Percentiles rank a stretch among this genome's conserved stretches.
These are phyloP conservation scores for Paraconiothyrium sp. DNA, from an alignment of 2,329 filamentous ascomycete genomes.

Conservation along the genomic window DNA sequence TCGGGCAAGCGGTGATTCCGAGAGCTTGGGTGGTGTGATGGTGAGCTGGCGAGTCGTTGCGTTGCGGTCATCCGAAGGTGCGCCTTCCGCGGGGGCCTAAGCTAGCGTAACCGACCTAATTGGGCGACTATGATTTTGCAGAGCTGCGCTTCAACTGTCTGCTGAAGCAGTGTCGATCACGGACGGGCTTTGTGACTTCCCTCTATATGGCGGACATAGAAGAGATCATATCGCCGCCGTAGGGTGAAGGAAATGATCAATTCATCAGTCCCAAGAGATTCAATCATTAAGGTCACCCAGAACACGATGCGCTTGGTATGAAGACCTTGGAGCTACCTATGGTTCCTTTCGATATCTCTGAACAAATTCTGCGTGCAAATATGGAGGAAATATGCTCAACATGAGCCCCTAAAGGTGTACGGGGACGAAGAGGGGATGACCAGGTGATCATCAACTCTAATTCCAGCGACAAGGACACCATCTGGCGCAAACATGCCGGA, in stretches of 20 bases:
- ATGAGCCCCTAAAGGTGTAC: no score
- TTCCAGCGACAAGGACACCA: no score
- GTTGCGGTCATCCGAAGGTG: conserved; percentile 17
- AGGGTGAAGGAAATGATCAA: neutral
- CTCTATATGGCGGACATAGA: neutral
- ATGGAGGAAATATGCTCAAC: no score
- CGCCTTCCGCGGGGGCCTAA: conserved; percentile 4
- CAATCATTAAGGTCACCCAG: no score
- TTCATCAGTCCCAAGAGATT: neutral
- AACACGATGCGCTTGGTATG: no score
- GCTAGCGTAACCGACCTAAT: neutral
- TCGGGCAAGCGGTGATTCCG: conserved; percentile 8
- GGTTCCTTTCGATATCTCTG: no score
- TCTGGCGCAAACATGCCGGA: no score
- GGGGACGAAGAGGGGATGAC: no score
- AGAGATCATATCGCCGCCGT: neutral
- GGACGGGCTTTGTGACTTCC: neutral
- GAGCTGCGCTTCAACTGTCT: neutral
- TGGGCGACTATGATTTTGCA: neutral
- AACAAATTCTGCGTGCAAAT: no score
- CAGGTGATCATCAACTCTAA: no score
- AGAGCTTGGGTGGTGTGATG: conserved; percentile 10
- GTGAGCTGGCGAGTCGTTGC: conserved; percentile 6
- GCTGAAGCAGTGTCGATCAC: neutral
- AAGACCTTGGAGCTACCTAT: no score